These are phyloP conservation scores for Suillus subaureus DNA, from an alignment of 768 basidiomycete species.

Conservation along the genomic window DNA sequence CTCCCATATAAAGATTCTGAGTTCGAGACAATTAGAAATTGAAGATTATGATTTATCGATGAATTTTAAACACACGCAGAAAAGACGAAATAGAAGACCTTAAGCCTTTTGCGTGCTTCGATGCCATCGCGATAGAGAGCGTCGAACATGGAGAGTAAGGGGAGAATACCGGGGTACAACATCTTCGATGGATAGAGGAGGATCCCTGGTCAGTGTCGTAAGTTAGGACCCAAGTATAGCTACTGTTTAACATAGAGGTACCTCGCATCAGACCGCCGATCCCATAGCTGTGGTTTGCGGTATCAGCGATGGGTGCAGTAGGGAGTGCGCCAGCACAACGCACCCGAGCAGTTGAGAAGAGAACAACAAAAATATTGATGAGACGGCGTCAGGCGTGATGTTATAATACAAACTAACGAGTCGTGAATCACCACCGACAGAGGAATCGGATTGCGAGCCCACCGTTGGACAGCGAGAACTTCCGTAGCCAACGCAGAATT, in stretches of 20 bases:
- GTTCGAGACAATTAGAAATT: slow-evolving; percentile 3
- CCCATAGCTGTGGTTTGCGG: slow-evolving; percentile 37
- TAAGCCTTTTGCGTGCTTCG: slow-evolving; percentile 43
- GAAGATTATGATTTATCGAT: not conserved
- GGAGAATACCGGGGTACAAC: slow-evolving; percentile 40
- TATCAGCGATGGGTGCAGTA: not conserved
- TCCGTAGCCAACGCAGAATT: slow-evolving; percentile 56
- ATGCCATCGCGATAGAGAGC: slow-evolving; percentile 44
- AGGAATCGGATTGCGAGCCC: not conserved
- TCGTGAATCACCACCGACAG: not conserved
- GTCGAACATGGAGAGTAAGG: slow-evolving; percentile 30
- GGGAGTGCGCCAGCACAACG: too few relatives aligned
- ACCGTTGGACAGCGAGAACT: slow-evolving; percentile 53
- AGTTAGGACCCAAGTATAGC: not conserved
- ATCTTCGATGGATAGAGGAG: slow-evolving; percentile 48
- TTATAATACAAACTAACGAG: slow-evolving; percentile 44
- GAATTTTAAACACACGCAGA: slow-evolving; percentile 5
- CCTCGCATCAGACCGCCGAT: slow-evolving; percentile 56
- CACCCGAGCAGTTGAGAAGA: slow-evolving; percentile 39
- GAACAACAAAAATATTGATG: slow-evolving; percentile 47
- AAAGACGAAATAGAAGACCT: slow-evolving; percentile 51
- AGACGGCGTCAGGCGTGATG: slow-evolving; percentile 46
- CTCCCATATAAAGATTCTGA: slow-evolving; percentile 46
- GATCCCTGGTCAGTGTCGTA: slow-evolving; percentile 14
- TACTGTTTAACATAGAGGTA: slow-evolving; percentile 21